Evolutionary conservation across 2,329 filamentous ascomycete species (phyloP).

Genomic region (Colletotrichum lupini): DNA sequence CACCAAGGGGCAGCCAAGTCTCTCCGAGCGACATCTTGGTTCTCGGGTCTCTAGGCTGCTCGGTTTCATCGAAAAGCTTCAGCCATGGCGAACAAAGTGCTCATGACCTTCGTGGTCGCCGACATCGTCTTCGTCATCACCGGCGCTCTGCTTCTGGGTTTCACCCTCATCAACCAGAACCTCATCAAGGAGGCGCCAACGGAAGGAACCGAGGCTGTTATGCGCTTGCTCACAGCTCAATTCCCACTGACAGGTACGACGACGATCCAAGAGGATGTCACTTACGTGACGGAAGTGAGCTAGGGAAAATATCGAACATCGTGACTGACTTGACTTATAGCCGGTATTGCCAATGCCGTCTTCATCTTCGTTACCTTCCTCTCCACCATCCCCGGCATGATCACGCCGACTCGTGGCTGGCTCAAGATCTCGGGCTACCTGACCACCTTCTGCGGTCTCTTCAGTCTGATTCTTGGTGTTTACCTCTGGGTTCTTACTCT

Average conservation of each 20-base stretch:
- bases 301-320: neutral
- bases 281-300: neutral
- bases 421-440: slow-evolving; percentile 77
- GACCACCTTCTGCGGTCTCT: slow-evolving; percentile 69
- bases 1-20: slow-evolving; percentile 36
- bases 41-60: slow-evolving; percentile 38
- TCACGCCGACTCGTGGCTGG: slow-evolving; percentile 74
- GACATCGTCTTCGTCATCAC: slow-evolving; percentile 64
- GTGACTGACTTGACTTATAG: slow-evolving; percentile 49
- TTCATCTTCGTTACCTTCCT: slow-evolving; percentile 78
- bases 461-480: slow-evolving; percentile 74
- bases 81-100: slow-evolving; percentile 66
- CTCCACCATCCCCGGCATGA: slow-evolving; percentile 76
- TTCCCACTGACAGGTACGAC: slow-evolving; percentile 61
- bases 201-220: slow-evolving; percentile 60
- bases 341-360: slow-evolving; percentile 77
- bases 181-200: slow-evolving; percentile 54
- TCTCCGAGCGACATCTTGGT: slow-evolving; percentile 34
- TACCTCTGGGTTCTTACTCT: slow-evolving; percentile 80
- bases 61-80: slow-evolving; percentile 37
- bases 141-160: slow-evolving; percentile 65
- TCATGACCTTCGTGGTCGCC: slow-evolving; percentile 58
- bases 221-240: slow-evolving; percentile 62
- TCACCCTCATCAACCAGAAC: slow-evolving; percentile 63
- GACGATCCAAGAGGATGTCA: neutral